phyloP scores from a whole-genome alignment of 805 yeast species.

The Spencermartinsiella europaea region DNA sequence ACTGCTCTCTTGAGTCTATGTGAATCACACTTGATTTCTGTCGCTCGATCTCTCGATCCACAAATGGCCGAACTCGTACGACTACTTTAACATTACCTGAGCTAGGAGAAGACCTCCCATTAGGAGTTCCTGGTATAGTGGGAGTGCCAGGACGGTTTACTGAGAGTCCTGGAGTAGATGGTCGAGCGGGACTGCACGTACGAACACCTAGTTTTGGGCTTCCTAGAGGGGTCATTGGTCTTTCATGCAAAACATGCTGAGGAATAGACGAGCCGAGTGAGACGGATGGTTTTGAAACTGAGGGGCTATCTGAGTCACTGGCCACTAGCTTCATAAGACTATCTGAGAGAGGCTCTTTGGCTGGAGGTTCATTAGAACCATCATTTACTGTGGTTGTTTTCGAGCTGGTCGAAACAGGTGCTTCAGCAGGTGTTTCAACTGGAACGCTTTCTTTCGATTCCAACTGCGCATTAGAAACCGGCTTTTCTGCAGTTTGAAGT shows the following conservation, averaged over 20 bases:
- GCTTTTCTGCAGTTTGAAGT: too few relatives aligned
- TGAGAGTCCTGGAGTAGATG: too few relatives aligned
- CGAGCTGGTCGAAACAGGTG: too few relatives aligned
- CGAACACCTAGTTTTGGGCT: background rate
- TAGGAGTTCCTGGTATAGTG: background rate
- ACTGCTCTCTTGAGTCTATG: constrained; percentile 16
- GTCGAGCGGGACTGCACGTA: background rate
- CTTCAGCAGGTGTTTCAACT: too few relatives aligned
- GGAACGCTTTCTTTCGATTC: too few relatives aligned
- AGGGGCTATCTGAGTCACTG: too few relatives aligned
- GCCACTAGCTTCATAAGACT: too few relatives aligned
- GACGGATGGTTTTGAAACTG: too few relatives aligned
- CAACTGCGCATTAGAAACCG: too few relatives aligned
- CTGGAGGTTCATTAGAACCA: too few relatives aligned
- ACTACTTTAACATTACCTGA: constrained; percentile 35
- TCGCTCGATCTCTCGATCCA: constrained; percentile 23
- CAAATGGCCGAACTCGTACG: constrained; percentile 36
- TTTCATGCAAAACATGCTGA: background rate
- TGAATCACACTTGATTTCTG: constrained; percentile 13
- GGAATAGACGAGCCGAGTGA: background rate
- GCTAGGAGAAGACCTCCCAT: background rate
- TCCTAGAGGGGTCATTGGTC: background rate
- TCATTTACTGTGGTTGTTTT: too few relatives aligned
- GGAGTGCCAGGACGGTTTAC: background rate
- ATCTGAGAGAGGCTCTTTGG: too few relatives aligned